These are phyloP conservation scores for Auricularia sp. DNA, from an alignment of 768 basidiomycete genomes.

Conservation along the genomic window DNA sequence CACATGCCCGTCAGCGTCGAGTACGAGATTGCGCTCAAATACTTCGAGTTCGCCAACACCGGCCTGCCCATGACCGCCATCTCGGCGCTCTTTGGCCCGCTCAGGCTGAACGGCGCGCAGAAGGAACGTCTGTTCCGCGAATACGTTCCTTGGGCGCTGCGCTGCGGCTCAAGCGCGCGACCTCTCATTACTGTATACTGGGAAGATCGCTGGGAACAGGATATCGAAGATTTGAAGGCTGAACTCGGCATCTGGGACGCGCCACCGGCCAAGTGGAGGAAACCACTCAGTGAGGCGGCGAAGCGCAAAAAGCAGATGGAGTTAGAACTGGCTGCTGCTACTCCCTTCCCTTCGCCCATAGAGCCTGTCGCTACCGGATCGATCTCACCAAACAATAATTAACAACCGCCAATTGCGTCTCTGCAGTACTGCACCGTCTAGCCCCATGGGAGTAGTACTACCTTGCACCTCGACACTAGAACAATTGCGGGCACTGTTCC, in stretches of 20 bases:
- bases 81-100: constrained; percentile 67
- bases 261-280: constrained; percentile 61
- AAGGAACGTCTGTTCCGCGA: constrained; percentile 56
- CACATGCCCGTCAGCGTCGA: constrained; percentile 82
- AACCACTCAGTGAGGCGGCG: constrained; percentile 47
- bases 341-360: no score
- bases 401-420: background rate
- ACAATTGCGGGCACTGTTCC: no score
- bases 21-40: constrained; percentile 89
- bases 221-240: constrained; percentile 68
- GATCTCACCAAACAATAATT: background rate
- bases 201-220: constrained; percentile 88
- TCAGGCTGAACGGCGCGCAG: constrained; percentile 50
- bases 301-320: background rate
- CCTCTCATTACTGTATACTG: constrained; percentile 88
- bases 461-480: no score
- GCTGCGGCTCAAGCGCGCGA: constrained; percentile 62
- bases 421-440: no score
- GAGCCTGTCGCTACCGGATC: no score
- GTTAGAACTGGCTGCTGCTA: no score
- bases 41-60: constrained; percentile 88
- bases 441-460: no score
- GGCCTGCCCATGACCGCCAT: constrained; percentile 80
- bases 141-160: constrained; percentile 88
- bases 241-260: constrained; percentile 83